These are phyloP conservation scores for Lathyrus oleraceus DNA, from an alignment of 306 rosid species.

Conservation along the genomic window DNA sequence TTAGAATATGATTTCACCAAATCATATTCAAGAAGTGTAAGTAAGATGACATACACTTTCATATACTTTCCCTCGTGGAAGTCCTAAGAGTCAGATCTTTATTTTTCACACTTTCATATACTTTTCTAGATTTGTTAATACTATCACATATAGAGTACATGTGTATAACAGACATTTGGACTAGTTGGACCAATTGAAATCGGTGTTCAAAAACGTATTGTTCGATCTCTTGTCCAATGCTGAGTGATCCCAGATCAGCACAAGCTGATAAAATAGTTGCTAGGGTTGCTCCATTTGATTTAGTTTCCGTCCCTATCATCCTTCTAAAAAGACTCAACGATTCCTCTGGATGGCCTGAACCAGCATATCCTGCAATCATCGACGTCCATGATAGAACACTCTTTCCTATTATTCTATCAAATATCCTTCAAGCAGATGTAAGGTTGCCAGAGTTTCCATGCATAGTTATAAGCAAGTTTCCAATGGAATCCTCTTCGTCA, in stretches of 20 bases:
- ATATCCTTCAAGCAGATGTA: constrained; percentile 49
- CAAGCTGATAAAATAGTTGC: constrained; percentile 48
- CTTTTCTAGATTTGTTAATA: constrained; percentile 48
- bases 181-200: constrained; percentile 45
- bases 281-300: constrained; percentile 43
- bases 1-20: too few relatives aligned
- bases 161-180: constrained; percentile 71
- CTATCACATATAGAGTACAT: constrained; percentile 74
- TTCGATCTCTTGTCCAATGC: constrained; percentile 61
- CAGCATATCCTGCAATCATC: constrained; percentile 52
- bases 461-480: constrained; percentile 54
- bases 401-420: constrained; percentile 47
- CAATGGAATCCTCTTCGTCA: constrained; percentile 42
- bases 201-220: constrained; percentile 52
- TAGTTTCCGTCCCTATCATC: constrained; percentile 33
- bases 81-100: constrained; percentile 71
- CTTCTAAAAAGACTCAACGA: constrained; percentile 43
- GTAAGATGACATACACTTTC: too few relatives aligned
- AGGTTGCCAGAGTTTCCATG: constrained; percentile 57
- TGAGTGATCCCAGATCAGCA: constrained; percentile 51
- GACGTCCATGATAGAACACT: constrained; percentile 63
- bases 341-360: constrained; percentile 41
- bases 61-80: too few relatives aligned
- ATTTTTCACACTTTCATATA: constrained; percentile 46
- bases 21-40: too few relatives aligned